Evolutionary conservation across 352 stramenopile species (phyloP), one percentile per base, ranked within the genome.

Genomic region (Globisporangium paroecandrum): DNA sequence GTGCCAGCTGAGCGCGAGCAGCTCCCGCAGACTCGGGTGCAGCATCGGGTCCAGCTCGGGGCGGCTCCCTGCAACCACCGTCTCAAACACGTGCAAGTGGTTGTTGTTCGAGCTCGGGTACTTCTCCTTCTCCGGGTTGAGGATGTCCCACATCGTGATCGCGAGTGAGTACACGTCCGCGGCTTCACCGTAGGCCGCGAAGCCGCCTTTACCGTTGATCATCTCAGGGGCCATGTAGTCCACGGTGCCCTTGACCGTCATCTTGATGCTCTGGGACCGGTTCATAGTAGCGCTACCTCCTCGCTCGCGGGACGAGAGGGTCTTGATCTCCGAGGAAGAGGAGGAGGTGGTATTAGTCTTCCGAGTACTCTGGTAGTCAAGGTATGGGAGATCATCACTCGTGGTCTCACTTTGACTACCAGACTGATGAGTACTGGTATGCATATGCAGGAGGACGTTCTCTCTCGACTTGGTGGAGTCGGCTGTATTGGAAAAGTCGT

Each of bases 191-290:
- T 91, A 93, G 0, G 62, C 69, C 9, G 77, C 79, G 8, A 78
- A 20, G 7, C 81, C 79, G 27, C 66, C 76, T 24, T 76, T 69
- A 3, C 81, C 77, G 56, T 88, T 85, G 62, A 93, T 89, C 8
- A 93, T 73, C 63, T 93, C 85, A 0, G 85, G 85, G 9, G 85
- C 84, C 84, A 93, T 93, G 69, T 91, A 90, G 25, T 88, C 76
- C 1, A 89, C 79, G 0, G 85, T 93, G 1, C 84, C 85, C 32
- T 82, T 82, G 2, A 93, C 85, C 18, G 78, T 84, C 77, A 86
- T 78, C 58, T 77, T 1, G 32, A 36, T 5, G 46, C 1, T 60
- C 32, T 41, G 55, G 6, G 55, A 61, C n/a, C 55, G 55, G 12
- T 27, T 56, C n/a, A 43, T 43, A 10, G 1, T 4, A 10, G 47